A percentile compares a stretch with the other conserved stretches of the same genome.
Evolutionary conservation across 2,329 filamentous ascomycete species (phyloP).

Genomic region (Stagonosporopsis rhizophila): DNA sequence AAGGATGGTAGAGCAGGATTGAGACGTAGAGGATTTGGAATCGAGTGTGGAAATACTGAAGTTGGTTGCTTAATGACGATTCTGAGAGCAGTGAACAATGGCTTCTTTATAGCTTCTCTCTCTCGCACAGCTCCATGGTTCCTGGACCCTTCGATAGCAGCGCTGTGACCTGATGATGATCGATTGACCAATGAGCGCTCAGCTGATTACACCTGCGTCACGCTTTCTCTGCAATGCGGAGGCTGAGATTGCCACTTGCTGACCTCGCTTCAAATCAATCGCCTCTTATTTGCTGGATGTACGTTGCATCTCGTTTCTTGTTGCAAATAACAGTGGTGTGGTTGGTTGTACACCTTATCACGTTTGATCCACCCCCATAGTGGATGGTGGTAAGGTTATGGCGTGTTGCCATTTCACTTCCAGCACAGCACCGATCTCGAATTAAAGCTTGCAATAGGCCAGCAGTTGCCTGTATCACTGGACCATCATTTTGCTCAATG

Average conservation of each 20-base stretch:
- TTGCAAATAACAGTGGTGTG: constrained; percentile 16
- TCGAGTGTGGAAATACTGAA: constrained; percentile 3
- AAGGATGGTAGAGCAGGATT: constrained; percentile 3
- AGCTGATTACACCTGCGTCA: constrained; percentile 38
- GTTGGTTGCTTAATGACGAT: constrained; percentile 13
- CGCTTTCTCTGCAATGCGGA: constrained; percentile 15
- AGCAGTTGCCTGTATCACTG: constrained; percentile 8
- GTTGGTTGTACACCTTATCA: constrained; percentile 8
- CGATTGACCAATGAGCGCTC: constrained; percentile 36
- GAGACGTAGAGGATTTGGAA: background rate
- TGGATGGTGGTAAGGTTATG: background rate
- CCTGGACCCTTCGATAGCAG: constrained; percentile 26
- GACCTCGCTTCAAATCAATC: constrained; percentile 29
- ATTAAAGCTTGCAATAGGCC: background rate
- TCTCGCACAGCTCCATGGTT: constrained; percentile 21
- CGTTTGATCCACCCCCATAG: constrained; percentile 11
- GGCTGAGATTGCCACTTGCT: constrained; percentile 33
- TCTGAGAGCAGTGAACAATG: constrained; percentile 9
- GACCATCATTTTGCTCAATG: constrained; percentile 32
- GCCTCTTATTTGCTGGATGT: constrained; percentile 31
- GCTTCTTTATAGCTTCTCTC: constrained; percentile 32
- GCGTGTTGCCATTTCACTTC: constrained; percentile 10
- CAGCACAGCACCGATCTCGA: background rate
- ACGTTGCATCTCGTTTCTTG: background rate
- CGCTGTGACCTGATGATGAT: constrained; percentile 30